Evolutionary conservation across 148 eudicot species (phyloP).

Genomic region (Suaeda aralocaspica): DNA sequence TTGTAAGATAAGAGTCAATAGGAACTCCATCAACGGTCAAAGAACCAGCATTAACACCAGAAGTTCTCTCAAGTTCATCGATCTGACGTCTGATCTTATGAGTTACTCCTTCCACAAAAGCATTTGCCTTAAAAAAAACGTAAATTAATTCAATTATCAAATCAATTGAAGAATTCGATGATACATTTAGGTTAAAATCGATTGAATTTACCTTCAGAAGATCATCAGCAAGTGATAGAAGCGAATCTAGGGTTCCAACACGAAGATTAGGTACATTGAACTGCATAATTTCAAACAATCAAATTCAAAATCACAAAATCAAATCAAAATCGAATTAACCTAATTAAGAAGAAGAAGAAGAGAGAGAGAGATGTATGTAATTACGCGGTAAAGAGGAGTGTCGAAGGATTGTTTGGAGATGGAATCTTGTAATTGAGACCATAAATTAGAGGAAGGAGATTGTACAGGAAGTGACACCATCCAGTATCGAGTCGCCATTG

Average conservation of each 20-base stretch:
- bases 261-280: constrained; percentile 97
- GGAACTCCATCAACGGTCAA: constrained; percentile 96
- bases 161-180: neutral
- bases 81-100: constrained; percentile 97
- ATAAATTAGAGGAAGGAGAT: constrained; percentile 48
- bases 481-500: constrained; percentile 94
- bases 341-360: neutral
- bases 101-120: constrained; percentile 75
- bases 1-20: constrained; percentile 85
- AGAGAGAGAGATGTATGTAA: neutral
- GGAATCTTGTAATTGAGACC: constrained; percentile 74
- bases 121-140: constrained; percentile 51
- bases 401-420: constrained; percentile 86
- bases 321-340: neutral
- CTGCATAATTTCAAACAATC: constrained; percentile 43
- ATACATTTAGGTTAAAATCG: neutral
- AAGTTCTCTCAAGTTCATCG: constrained; percentile 84
- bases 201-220: constrained; percentile 54
- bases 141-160: constrained; percentile 4
- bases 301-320: neutral
- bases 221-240: constrained; percentile 81
- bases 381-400: constrained; percentile 78
- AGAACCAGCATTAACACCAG: constrained; percentile 65
- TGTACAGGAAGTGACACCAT: constrained; percentile 81
- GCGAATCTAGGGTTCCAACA: constrained; percentile 88